Evolutionary conservation across 352 stramenopile species (phyloP), one percentile per base, ranked within the genome.

Genomic region (Elongisporangium anandrum): DNA sequence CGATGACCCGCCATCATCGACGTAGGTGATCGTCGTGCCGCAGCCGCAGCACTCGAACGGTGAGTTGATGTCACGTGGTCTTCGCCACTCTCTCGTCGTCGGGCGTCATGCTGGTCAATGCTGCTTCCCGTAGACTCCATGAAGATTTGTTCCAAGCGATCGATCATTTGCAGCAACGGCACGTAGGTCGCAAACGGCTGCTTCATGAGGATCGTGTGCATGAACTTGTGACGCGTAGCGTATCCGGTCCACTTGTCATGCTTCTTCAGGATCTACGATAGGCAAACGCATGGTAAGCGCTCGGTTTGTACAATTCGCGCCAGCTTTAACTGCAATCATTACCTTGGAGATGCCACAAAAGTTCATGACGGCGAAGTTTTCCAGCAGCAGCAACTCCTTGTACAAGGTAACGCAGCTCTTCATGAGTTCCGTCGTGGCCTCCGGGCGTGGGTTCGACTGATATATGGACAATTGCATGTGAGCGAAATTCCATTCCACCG

Each of bases 221-320:
- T 93, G 56, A 94, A 95, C 69, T 95, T 95, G 67, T 90, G 87
- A 24, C 87, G 85, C 24, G 87, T 95, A n/a, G 85, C 84, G 60
- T 95, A 95, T 50, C 87, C 87, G n/a, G 87, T 95, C 87, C 87
- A 95, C 64, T 94, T 94, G 75, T 95, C 87, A 61, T 95, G 87
- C 61, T 95, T 95, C 55, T 95, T 95, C 34, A 95, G 71, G 56
- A 95, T 95, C 84, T 88, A 59, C 21, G 24, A 52, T 20, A 38
- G 3, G 20, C 20, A 51, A 51, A 51, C 47, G 47, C 47, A 51
- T 51, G 17, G n/a, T 2, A 9, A 54, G 21, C 39, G 23, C 16
- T 38, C 38, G 60, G 38, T 49, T 58, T 53, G 24, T 57, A 51
- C 23, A 4, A 10, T 19, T 16, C 17, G 21, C 34, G n/a, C n/a